Base-by-base conservation (phyloP, 139 green algal genomes). In the Coccomyxa sp. region DNA sequence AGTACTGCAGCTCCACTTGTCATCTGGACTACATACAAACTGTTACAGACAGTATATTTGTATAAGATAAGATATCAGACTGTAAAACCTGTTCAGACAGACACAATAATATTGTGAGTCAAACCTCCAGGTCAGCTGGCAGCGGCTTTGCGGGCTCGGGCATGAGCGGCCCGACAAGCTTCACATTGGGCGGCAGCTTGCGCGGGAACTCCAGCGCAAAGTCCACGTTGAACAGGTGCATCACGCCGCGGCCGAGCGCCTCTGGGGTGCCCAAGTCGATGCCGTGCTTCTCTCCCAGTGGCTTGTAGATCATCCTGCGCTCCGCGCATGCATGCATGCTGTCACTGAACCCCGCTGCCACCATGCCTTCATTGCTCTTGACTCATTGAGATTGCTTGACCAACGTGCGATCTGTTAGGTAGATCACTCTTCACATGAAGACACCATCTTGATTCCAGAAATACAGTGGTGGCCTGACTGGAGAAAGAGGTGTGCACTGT, bases 161-260 rank as follows among this genome's bases (percentile, higher is more conserved):
- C 25, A 87, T 76, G 45, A 90, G 67, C 32, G 86, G 81, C n/a
- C 86, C 86, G 0, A 86, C 74, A n/a, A 88, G 82, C 60, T 86
- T 84, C 13, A 76, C 83, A 31, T 85, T 84, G 30, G 86, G 86
- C 10, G 77, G 31, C 27, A 89, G 57, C 1, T 81, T 38, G 7
- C 83, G 74, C 0, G 86, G 86, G 11, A 81, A 81, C 71, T 77
- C 71, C 25, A 77, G 25, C 71, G 71, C 71, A 77, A 77, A 77
- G 71, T 77, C 71, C 23, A 38, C 27, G 71, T 38, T 51, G 71
- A 77, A 51, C 1, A 77, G 71, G 27, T 51, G 71, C 27, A 77
- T 77, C 18, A 71, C 63, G 63, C 63, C 63, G 4, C 63, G 18
- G 63, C 63, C 18, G 18, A 71, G 63, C 18, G 63, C 63, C 21